Base-by-base conservation (phyloP, 306 rosid genomes). In the Cyclanthera cordifolia region DNA sequence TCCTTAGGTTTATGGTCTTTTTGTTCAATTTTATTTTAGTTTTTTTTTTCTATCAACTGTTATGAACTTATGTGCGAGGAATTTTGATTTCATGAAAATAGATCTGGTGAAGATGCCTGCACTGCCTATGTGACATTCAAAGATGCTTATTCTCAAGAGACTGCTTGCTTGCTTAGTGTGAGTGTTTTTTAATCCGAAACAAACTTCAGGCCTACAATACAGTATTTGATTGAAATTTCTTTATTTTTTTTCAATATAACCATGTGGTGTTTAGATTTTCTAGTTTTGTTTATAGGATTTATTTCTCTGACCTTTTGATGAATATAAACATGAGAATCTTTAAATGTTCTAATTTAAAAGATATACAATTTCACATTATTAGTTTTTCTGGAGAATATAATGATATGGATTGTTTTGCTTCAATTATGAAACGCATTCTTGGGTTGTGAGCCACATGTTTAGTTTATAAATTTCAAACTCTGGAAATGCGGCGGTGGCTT, bases 101-200 rank as follows among this genome's bases (percentile, higher is more conserved):
- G 96, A 78, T 78, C 85, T 1, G 98, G 96, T 67, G 95, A 93
- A 20, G 60, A 74, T 41, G 97, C 90, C 2, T 85, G 87, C 47
- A 81, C 96, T 37, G 95, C 90, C 20, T 92, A 89, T 77, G 96
- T 89, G 83, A 82, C 93, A 6, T 93, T 89, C 82, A 87, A 84
- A 77, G 91, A 93, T 82, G 79, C 89, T 2, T 83, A 93, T 79
- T 84, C 96, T 76, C 93, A 77, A 78, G 90, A 89, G 67, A 92
- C 98, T 77, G 95, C 98, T 61, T 89, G 95, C 81, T 80, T 92
- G 85, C 91, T 92, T 61, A 89, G 95, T 75, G 98, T 85, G 82
- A 83, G 98, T 80, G 58, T 66, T 58, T 71, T 34, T n/a, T n/a
- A n/a, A 37, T 63, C 63, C 45, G 11, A 49, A 49, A 49, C 34